Evolutionary conservation across 495 filamentous ascomycete genomes (phyloP), one percentile per base, ranked within the genome.

Genomic region (Paragyromitra xinjiangensis): DNA sequence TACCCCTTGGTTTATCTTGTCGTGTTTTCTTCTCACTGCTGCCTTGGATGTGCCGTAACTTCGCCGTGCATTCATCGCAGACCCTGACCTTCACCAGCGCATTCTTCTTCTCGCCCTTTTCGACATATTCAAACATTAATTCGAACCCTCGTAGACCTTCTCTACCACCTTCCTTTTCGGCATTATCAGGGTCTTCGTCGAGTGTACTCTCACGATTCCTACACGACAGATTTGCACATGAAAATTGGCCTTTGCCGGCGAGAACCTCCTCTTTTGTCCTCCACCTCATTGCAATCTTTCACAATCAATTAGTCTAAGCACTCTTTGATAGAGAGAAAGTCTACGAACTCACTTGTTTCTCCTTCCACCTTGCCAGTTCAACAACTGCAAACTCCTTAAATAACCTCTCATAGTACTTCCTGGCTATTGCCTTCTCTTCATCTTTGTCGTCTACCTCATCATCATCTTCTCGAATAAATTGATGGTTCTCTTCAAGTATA

Each of bases 381-480:
- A 81, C 78, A 63, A 83, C 66, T 2, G 81, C 82, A 51, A 80
- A 83, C 63, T 83, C 82, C 48, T 81, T 83, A 39, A 81, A 83
- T 8, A 83, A 51, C 34, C 77, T 83, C 14, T 77, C 78, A 56
- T 83, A 83, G 64, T 83, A 83, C 29, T 55, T 73, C 29, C 34
- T 71, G n/a, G 68, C 80, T 9, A 83, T 51, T 44, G 39, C 68
- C 24, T 77, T 83, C 44, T 78, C 81, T 24, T 82, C 77, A 34
- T 69, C 53, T 7, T 51, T 64, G 14, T 34, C 45, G 11, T 80
- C 77, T 42, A 45, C 24, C 9, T 69, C 65, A 6, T 44, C 40
- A 6, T 69, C 64, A 19, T 81, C 69, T 51, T 66, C 39, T 12
- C 79, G 81, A 12, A 83, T 79, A 53, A 83, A 83, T 48, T 80